These are phyloP conservation scores for Boletus rubescentipes DNA, from an alignment of 768 basidiomycete species.

Conservation along the genomic window DNA sequence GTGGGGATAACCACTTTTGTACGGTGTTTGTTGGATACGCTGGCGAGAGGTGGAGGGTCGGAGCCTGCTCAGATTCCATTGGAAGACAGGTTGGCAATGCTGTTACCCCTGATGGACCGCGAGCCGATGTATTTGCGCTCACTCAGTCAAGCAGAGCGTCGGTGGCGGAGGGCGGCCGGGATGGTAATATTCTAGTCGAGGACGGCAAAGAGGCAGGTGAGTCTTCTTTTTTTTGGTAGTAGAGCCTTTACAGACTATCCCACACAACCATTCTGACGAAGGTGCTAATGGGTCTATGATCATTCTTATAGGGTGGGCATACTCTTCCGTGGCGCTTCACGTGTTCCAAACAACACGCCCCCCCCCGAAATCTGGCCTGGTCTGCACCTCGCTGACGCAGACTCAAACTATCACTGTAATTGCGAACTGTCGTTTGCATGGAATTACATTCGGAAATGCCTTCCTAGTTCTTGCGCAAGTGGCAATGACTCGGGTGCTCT, in stretches of 20 bases:
- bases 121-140: slow-evolving; percentile 29
- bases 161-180: too few species aligned
- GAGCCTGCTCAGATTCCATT: slow-evolving; percentile 24
- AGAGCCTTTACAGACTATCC: too few species aligned
- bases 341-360: slow-evolving; percentile 32
- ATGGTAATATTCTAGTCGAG: too few species aligned
- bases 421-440: slow-evolving; percentile 40
- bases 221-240: too few species aligned
- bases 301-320: slow-evolving; percentile 50
- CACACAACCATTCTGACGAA: too few species aligned
- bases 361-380: slow-evolving; percentile 36
- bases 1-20: slow-evolving; percentile 42
- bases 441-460: slow-evolving; percentile 52
- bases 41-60: slow-evolving; percentile 19
- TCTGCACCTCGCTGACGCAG: slow-evolving; percentile 25
- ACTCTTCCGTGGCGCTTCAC: slow-evolving; percentile 48
- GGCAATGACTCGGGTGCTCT: slow-evolving; percentile 51
- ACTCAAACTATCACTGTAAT: slow-evolving; percentile 35
- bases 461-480: slow-evolving; percentile 51
- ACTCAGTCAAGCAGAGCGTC: slow-evolving; percentile 17
- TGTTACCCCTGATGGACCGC: slow-evolving; percentile 38
- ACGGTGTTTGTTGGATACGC: slow-evolving; percentile 45
- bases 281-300: not conserved
- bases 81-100: slow-evolving; percentile 41
- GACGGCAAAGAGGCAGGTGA: too few species aligned